Conservation (phyloP, 1,284 basidiomycete species). For the Moesziomyces globuligerus region DNA sequence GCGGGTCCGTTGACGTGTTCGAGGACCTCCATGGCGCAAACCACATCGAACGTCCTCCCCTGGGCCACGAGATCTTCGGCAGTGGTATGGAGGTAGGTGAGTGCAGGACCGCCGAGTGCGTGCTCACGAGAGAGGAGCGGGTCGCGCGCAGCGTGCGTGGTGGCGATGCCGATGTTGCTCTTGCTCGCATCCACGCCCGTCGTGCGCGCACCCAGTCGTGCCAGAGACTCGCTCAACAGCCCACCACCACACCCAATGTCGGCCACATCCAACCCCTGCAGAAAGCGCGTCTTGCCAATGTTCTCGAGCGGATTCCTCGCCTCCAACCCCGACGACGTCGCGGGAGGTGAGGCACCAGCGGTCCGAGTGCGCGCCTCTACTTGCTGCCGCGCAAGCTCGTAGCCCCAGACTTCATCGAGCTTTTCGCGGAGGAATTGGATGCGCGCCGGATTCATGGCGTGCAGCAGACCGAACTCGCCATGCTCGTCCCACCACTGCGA, state of each 20-base stretch:
- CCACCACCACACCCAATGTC: conserved; percentile 97
- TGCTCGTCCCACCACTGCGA: conserved; percentile 96
- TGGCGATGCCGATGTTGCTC: conserved; percentile 86
- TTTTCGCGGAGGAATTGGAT: conserved; percentile 87
- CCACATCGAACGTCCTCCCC: conserved; percentile 80
- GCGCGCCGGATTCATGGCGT: conserved; percentile 93
- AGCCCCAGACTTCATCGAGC: conserved; percentile 64
- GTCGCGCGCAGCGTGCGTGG: conserved; percentile 82
- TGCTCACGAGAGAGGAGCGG: conserved; percentile 68
- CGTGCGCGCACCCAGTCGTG: conserved; percentile 85
- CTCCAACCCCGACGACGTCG: conserved; percentile 16
- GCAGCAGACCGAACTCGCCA: conserved; percentile 89
- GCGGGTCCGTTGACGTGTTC: conserved; percentile 95
- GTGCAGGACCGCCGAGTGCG: conserved; percentile 33
- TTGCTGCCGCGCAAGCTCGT: conserved; percentile 53
- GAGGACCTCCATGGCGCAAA: conserved; percentile 97
- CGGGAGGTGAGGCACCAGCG: background rate
- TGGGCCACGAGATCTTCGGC: conserved; percentile 77
- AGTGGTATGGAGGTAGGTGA: conserved; percentile 79
- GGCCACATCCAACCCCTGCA: conserved; percentile 75
- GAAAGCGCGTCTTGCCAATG: conserved; percentile 53
- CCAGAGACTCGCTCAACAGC: conserved; percentile 88
- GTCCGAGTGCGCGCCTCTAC: conserved; percentile 15
- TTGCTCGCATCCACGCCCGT: conserved; percentile 89
- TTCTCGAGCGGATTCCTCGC: conserved; percentile 66